Base-by-base conservation (phyloP, 371 early-diverging fungal species). In the Basidiobolus meristosporus region DNA sequence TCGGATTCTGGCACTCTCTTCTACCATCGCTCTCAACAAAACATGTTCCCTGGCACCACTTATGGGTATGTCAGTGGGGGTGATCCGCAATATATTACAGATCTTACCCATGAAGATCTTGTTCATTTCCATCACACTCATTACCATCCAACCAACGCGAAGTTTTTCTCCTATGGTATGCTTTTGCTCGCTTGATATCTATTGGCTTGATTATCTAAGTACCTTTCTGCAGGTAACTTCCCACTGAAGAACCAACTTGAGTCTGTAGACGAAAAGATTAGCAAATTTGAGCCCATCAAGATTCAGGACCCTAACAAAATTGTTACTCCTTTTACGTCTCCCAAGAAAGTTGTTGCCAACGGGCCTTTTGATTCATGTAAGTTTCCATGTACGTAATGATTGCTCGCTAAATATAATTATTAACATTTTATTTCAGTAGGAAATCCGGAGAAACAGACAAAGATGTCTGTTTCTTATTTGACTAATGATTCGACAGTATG, bases 131-230 rank as follows among this genome's bases (percentile, higher is more conserved):
- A 90, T 47, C 62, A 61, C 20, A 60, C 59, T 1, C 71, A 85
- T 45, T 95, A 95, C 48, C 90, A 85, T 42, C 93, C 96, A 10
- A 77, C 75, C 52, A 91, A 92, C 51, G 79, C 87, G 4, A 72
- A 72, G 16, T 77, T 90, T 47, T 87, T 72, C 47, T 81, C 90
- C 3, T 95, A 90, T 54, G 95, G 93, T 54, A 53, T 34, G 29
- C 15, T 21, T 12, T 22, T n/a, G n/a, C n/a, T 17, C 7, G 5
- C 1, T 10, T 11, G 22, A 12, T 39, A 26, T 11, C 18, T 14
- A 35, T n/a, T 18, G 20, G 39, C n/a, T n/a, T n/a, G n/a, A n/a
- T n/a, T n/a, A n/a, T n/a, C n/a, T n/a, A n/a, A n/a, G n/a, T n/a
- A n/a, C n/a, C n/a, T n/a, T n/a, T n/a, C n/a, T n/a, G n/a, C n/a